Evolutionary conservation across 2,329 filamentous ascomycete genomes (phyloP), one percentile per base, ranked within the genome.

Genomic region (Beauveria pseudobassiana): DNA sequence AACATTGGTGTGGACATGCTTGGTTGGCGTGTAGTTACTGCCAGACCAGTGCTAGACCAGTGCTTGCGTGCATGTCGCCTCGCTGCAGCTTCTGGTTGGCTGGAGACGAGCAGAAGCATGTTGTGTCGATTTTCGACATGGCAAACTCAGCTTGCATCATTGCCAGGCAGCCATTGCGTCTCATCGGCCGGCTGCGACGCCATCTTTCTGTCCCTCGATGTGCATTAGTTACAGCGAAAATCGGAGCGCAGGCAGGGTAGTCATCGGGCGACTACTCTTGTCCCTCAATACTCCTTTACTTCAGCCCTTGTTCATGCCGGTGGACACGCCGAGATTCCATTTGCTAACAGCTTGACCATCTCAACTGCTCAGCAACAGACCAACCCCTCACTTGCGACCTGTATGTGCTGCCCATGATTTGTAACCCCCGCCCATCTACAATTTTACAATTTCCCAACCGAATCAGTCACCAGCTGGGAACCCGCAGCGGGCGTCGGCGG

Each of bases 151-250:
- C 43, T 57, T 57, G 54, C 54, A 57, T 57, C 54, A 57, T 57
- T 26, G 26, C 18, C n/a, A 7, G n/a, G 28, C 43, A 16, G 42
- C 54, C 40, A 57, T 57, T 34, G 28, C 54, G 54, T 20, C 43
- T 40, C 43, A 57, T 57, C 43, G 43, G 54, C 54, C 26, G 30
- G 54, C 54, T 56, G 54, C 54, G 54, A 46, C 54, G 54, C 54
- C 42, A 56, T 56, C 18, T 22, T 18, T 14, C 28, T 43, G 40
- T 43, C n/a, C 40, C 42, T 20, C 18, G 18, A 43, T n/a, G 42
- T 10, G 18, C 7, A 10, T n/a, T 43, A 1, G 3, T 20, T 43
- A 5, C 7, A 43, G 42, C 42, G 42, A 20, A 43, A 43, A 20
- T 43, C 42, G 7, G 42, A 43, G 42, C 42, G n/a, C n/a, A 43